phyloP scores from a whole-genome alignment of 169 alveolate genomes.

The Amoebophrya sp. region DNA sequence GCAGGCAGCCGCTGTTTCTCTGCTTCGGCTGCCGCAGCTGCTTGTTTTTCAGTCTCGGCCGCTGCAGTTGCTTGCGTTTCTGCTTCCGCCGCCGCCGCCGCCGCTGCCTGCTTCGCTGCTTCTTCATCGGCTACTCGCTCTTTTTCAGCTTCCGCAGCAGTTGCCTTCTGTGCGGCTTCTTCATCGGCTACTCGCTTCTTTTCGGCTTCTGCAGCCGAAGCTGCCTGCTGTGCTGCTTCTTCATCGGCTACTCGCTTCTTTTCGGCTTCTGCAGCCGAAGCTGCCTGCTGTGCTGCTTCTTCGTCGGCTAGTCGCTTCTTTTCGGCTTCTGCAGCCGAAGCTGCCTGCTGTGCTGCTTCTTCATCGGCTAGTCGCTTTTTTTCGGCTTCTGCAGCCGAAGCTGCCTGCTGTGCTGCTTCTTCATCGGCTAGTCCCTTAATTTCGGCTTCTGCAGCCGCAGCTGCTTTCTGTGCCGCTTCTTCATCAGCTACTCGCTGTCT shows the following conservation, averaged over 20 bases:
- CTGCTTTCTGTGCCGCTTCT: neutral
- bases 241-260: neutral
- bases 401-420: neutral
- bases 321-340: too few relatives aligned
- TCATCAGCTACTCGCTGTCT: neutral
- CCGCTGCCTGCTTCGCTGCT: neutral
- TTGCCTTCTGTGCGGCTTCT: neutral
- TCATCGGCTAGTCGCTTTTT: neutral
- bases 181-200: neutral
- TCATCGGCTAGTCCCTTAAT: neutral
- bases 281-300: too few relatives aligned
- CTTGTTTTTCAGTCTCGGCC: neutral
- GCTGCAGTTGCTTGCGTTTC: neutral
- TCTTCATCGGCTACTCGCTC: neutral
- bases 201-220: neutral
- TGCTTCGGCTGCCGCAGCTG: neutral
- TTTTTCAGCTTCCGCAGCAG: neutral
- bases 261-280: neutral
- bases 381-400: neutral
- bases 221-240: neutral
- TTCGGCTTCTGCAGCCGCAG: neutral
- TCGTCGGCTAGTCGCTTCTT: too few relatives aligned
- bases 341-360: neutral
- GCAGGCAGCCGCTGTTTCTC: neutral
- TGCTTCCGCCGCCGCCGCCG: neutral